These are phyloP conservation scores for Solioccasus polychromus DNA, from an alignment of 768 basidiomycete species.

Conservation along the genomic window DNA sequence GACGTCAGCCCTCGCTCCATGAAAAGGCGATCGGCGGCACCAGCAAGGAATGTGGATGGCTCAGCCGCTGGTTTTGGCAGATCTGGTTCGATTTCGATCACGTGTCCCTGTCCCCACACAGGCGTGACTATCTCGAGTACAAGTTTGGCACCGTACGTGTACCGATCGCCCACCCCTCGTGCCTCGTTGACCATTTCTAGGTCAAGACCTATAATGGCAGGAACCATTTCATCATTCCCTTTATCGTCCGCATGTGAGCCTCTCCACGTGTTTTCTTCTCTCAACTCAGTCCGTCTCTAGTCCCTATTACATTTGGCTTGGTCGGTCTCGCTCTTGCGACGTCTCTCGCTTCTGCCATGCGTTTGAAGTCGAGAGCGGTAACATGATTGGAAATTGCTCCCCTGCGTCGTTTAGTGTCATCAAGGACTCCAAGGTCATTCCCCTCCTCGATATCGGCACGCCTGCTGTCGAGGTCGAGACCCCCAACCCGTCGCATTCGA, in stretches of 20 bases:
- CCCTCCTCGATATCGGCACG: too few species aligned
- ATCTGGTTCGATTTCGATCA: conserved; percentile 64
- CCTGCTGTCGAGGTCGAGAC: conserved; percentile 24
- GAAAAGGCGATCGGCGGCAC: too few species aligned
- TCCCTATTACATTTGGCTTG: conserved; percentile 76
- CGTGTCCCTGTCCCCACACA: conserved; percentile 50
- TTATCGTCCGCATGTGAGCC: conserved; percentile 60
- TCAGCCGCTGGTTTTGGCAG: conserved; percentile 77
- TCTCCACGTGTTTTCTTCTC: too few species aligned
- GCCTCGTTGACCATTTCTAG: too few species aligned
- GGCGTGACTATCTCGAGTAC: too few species aligned
- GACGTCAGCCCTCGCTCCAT: conserved; percentile 50
- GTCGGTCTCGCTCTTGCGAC: conserved; percentile 61
- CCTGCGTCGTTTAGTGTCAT: conserved; percentile 34
- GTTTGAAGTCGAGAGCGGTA: conserved; percentile 64
- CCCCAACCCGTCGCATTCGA: conserved; percentile 22
- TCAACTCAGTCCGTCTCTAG: too few species aligned
- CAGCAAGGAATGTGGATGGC: conserved; percentile 60
- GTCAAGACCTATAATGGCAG: conserved; percentile 70
- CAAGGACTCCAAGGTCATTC: conserved; percentile 33
- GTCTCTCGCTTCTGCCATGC: conserved; percentile 53
- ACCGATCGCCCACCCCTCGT: too few species aligned
- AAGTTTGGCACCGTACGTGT: too few species aligned
- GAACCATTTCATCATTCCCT: conserved; percentile 66
- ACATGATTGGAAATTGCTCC: conserved; percentile 50